These are phyloP conservation scores for Melampsora larici-populina DNA, from an alignment of 1,284 basidiomycete species.

Conservation along the genomic window DNA sequence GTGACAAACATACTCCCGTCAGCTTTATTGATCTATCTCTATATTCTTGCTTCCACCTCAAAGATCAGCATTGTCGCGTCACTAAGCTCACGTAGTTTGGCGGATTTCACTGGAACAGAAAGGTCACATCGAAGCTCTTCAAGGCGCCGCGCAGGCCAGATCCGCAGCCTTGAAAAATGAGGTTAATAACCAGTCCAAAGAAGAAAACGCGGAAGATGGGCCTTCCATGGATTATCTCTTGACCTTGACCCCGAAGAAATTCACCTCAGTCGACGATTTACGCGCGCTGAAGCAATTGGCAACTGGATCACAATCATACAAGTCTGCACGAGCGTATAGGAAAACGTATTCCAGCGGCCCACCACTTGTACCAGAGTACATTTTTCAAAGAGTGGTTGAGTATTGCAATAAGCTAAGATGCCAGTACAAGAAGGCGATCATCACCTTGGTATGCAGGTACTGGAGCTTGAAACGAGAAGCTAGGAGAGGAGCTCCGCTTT, in stretches of 20 bases:
- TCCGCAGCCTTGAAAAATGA: not conserved
- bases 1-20: conserved; percentile 84
- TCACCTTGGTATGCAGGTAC: conserved; percentile 78
- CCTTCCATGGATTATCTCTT: not conserved
- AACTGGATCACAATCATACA: conserved; percentile 50
- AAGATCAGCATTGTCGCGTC: not conserved
- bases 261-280: conserved; percentile 30
- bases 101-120: conserved; percentile 56
- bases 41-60: conserved; percentile 24
- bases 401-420: conserved; percentile 73
- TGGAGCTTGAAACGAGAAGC: conserved; percentile 97
- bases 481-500: conserved; percentile 82
- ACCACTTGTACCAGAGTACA: conserved; percentile 59
- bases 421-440: conserved; percentile 72
- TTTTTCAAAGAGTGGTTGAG: conserved; percentile 67
- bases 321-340: conserved; percentile 60
- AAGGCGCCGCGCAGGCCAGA: conserved; percentile 59
- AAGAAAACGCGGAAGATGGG: not conserved
- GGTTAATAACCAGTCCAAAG: not conserved
- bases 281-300: conserved; percentile 26
- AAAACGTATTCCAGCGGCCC: conserved; percentile 60
- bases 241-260: conserved; percentile 30
- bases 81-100: not conserved
- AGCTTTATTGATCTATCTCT: conserved; percentile 50
- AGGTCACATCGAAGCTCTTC: conserved; percentile 66